Percentiles rank a stretch among this genome's conserved stretches.
These are phyloP conservation scores for Pulveroboletus sp. DNA, from an alignment of 768 basidiomycete species.

Conservation along the genomic window DNA sequence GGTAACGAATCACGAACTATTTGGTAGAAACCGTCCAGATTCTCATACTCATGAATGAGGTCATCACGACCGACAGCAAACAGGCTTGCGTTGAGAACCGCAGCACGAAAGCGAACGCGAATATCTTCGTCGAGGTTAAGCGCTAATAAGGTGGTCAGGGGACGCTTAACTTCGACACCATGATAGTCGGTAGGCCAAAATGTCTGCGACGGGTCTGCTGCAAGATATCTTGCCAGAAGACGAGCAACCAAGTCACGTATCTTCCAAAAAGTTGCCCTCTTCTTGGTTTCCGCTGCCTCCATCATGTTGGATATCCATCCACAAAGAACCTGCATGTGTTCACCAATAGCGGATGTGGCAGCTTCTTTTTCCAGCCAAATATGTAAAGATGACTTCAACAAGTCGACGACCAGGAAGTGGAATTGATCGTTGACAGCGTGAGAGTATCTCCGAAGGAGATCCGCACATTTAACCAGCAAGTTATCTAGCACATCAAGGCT, in stretches of 20 bases:
- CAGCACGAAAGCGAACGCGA: slow-evolving; percentile 77
- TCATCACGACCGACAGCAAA: slow-evolving; percentile 39
- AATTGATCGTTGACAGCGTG: slow-evolving; percentile 50
- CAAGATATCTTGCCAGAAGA: slow-evolving; percentile 65
- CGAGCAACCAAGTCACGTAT: slow-evolving; percentile 58
- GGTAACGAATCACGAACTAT: slow-evolving; percentile 43
- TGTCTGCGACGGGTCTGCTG: slow-evolving; percentile 47
- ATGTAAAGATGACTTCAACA: slow-evolving; percentile 60
- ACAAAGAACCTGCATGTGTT: slow-evolving; percentile 46
- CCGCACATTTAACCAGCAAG: slow-evolving; percentile 51
- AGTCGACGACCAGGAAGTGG: slow-evolving; percentile 50
- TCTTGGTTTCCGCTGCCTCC: slow-evolving; percentile 29
- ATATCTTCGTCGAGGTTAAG: slow-evolving; percentile 70
- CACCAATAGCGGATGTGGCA: slow-evolving; percentile 34
- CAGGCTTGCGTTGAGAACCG: slow-evolving; percentile 52
- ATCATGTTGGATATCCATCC: slow-evolving; percentile 50
- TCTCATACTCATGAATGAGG: slow-evolving; percentile 28
- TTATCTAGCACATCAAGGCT: slow-evolving; percentile 44
- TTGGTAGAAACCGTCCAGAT: slow-evolving; percentile 38
- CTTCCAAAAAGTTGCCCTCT: slow-evolving; percentile 55
- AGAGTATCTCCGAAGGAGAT: slow-evolving; percentile 49
- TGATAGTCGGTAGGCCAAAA: slow-evolving; percentile 40
- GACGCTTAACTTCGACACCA: slow-evolving; percentile 31
- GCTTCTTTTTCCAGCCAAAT: slow-evolving; percentile 46
- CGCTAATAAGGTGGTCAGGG: slow-evolving; percentile 45